Base-by-base conservation (phyloP, 177 flowering plant species). In the Tripterygium wilfordii region DNA sequence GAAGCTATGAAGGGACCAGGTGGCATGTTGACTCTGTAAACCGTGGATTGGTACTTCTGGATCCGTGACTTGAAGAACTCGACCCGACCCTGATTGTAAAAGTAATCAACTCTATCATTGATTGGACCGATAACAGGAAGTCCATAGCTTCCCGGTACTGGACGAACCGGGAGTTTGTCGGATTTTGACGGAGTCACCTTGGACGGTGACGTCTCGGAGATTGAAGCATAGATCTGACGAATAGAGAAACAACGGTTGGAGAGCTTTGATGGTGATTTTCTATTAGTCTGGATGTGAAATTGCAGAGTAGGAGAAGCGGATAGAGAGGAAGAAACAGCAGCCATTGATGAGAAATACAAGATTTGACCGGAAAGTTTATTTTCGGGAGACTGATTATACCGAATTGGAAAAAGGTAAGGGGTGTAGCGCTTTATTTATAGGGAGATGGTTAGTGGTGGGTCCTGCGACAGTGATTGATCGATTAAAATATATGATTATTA, bases 81-180 rank as follows among this genome's bases (percentile, higher is more conserved):
- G 5, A 76, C 78, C 8, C 58, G 24, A 1, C 89, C 90, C 46
- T 73, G 71, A 61, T 62, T 64, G 58, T 82, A 82, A 57, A 68
- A 82, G 45, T 65, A 85, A 44, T 78, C 87, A 0, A 36, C 53
- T 0, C 94, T 71, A 29, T 85, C 94, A 13, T 42, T 60, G n/a
- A 76, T 29, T 0, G 89, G 73, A 0, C 87, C 87, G n/a, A 85
- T 10, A 1, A 83, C 22, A 1, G 85, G 87, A 1, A 72, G 56
- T 3, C 90, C 90, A 26, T 69, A 67, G 13, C 65, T 63, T 0
- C 95, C 95, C 0, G 95, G 90, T 26, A 85, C 65, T 44, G 68
- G 53, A 20, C 68, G 49, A 29, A 68, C 14, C n/a, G 80, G 74
- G 5, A 67, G 70, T 19, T 42, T 42, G 13, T 27, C 15, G 15